A percentile compares a stretch with the other conserved stretches of the same genome.
phyloP scores from a whole-genome alignment of 2,329 filamentous ascomycete genomes.

The Pyricularia grisea region DNA sequence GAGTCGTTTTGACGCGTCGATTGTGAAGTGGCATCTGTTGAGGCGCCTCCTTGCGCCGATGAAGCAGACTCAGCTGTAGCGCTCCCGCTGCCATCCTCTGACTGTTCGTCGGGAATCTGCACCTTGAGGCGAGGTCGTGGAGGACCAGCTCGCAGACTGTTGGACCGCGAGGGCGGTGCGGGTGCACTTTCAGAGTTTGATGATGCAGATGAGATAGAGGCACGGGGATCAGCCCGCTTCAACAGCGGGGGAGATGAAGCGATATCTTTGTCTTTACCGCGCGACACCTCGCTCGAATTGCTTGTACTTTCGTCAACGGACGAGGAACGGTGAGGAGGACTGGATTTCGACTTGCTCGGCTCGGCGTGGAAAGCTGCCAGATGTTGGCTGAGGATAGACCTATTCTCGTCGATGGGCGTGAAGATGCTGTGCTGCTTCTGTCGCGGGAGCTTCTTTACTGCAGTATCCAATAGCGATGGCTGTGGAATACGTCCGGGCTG shows the following conservation, averaged over 20 bases:
- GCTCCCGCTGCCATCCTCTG: conserved; percentile 58
- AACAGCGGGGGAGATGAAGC: conserved; percentile 47
- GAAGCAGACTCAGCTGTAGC: conserved; percentile 65
- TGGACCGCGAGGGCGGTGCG: conserved; percentile 67
- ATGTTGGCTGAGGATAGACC: conserved; percentile 80
- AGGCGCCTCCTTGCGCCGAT: conserved; percentile 39
- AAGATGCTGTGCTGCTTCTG: conserved; percentile 90
- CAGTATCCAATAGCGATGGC: conserved; percentile 39
- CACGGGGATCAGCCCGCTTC: conserved; percentile 36
- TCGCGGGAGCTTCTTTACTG: conserved; percentile 57
- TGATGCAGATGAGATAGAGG: conserved; percentile 43
- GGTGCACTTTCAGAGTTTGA: conserved; percentile 51
- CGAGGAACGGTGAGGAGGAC: conserved; percentile 3
- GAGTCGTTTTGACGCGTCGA: conserved; percentile 33
- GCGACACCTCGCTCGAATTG: conserved; percentile 37
- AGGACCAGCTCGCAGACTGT: conserved; percentile 60
- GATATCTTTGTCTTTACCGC: conserved; percentile 29
- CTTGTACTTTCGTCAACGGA: conserved; percentile 12
- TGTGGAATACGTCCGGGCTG: conserved; percentile 32
- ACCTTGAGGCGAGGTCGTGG: conserved; percentile 78
- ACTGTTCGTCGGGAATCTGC: conserved; percentile 87
- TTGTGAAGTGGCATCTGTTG: conserved; percentile 48
- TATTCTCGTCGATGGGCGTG: conserved; percentile 89
- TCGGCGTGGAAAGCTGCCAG: conserved; percentile 58
- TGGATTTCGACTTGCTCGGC: conserved; percentile 28